These are phyloP conservation scores for Botryotinia convoluta DNA, from an alignment of 2,329 filamentous ascomycete genomes.

Conservation along the genomic window DNA sequence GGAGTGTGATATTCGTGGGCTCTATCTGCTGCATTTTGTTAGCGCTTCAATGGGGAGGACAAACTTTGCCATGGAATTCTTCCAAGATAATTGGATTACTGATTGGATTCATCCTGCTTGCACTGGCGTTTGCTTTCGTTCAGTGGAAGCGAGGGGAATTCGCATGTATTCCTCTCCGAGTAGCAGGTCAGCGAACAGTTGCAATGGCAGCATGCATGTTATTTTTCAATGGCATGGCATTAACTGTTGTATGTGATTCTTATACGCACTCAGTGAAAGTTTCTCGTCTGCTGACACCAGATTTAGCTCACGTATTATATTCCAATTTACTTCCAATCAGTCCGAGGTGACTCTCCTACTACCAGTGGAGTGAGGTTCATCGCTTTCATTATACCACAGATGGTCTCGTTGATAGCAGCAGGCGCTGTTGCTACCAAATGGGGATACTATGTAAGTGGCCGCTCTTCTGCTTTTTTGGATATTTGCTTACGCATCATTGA, in stretches of 20 bases:
- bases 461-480: background rate
- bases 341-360: conserved; percentile 28
- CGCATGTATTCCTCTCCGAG: conserved; percentile 39
- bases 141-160: conserved; percentile 27
- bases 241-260: conserved; percentile 19
- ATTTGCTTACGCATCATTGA: background rate
- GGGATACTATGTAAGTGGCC: conserved; percentile 3
- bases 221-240: conserved; percentile 32
- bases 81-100: conserved; percentile 39
- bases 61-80: conserved; percentile 40
- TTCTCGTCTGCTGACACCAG: no score
- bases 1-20: conserved; percentile 39
- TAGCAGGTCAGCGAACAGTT: conserved; percentile 40
- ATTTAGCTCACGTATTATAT: conserved; percentile 37
- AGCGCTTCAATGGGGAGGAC: conserved; percentile 43
- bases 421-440: background rate
- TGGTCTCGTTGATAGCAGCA: background rate
- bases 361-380: background rate
- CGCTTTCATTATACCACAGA: background rate
- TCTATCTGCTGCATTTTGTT: conserved; percentile 41
- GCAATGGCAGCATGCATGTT: conserved; percentile 31
- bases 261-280: background rate
- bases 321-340: conserved; percentile 39
- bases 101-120: conserved; percentile 35
- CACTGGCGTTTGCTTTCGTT: conserved; percentile 34